These are phyloP conservation scores for Cyclostephanos invisitatus DNA, from an alignment of 108 stramenopile species.

Conservation along the genomic window DNA sequence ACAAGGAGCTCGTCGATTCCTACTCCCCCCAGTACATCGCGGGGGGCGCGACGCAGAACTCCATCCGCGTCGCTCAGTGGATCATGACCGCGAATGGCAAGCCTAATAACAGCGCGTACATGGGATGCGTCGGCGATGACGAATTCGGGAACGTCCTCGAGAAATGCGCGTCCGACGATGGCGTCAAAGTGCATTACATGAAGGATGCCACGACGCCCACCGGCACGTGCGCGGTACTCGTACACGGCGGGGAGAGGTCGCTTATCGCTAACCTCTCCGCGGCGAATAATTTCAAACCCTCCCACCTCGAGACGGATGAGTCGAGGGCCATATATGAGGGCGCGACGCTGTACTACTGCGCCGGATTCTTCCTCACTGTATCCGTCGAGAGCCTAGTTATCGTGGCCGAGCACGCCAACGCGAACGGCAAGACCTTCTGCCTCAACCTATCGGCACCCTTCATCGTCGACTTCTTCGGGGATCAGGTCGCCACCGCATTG, in stretches of 20 bases:
- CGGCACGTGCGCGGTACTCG: conserved; percentile 98
- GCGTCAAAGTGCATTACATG: conserved; percentile 96
- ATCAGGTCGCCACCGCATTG: conserved; percentile 91
- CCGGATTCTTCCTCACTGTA: conserved; percentile 99
- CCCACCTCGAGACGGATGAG: conserved; percentile 91
- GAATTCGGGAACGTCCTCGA: conserved; percentile 82
- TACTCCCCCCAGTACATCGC: conserved; percentile 95
- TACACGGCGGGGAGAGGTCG: conserved; percentile 93
- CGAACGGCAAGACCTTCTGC: conserved; percentile 90
- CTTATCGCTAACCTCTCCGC: conserved; percentile 97
- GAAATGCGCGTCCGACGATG: conserved; percentile 91
- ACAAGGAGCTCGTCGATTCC: conserved; percentile 89
- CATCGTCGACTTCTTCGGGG: conserved; percentile 97
- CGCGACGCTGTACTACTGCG: conserved; percentile 92
- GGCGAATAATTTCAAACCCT: conserved; percentile 96
- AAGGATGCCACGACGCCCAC: conserved; percentile 93
- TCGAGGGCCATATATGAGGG: conserved; percentile 90
- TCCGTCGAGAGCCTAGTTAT: conserved; percentile 89
- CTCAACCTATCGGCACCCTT: conserved; percentile 99
- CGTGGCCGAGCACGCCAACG: conserved; percentile 91
- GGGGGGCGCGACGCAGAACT: conserved; percentile 99
- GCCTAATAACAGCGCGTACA: conserved; percentile 78
- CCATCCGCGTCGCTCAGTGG: conserved; percentile 99
- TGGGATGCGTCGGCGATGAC: conserved; percentile 95
- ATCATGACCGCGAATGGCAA: conserved; percentile 76